phyloP scores from a whole-genome alignment of 1,139 yeast species.

The Candida freyschussii region DNA sequence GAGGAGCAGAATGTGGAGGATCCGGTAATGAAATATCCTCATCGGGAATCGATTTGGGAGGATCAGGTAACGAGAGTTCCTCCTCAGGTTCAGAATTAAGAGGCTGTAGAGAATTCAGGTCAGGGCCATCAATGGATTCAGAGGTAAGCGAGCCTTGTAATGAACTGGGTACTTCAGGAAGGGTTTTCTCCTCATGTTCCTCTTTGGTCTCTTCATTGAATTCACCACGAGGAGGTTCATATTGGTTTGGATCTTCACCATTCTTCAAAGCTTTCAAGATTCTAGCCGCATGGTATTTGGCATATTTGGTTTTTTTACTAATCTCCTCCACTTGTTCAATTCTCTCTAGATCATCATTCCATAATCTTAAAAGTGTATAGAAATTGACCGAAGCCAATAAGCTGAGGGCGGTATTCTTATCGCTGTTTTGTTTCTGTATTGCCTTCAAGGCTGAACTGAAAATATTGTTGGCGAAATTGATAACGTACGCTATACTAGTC shows the following conservation, averaged over 20 bases:
- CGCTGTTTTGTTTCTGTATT: constrained; percentile 34
- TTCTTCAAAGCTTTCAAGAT: constrained; percentile 41
- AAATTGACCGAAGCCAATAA: constrained; percentile 48
- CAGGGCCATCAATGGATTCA: too few relatives aligned
- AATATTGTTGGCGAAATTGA: constrained; percentile 56
- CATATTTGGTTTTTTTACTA: constrained; percentile 42
- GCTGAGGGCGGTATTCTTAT: constrained; percentile 39
- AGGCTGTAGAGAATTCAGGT: too few relatives aligned
- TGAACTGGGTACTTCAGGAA: constrained; percentile 3
- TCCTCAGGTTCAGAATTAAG: too few relatives aligned
- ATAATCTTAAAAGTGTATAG: constrained; percentile 40
- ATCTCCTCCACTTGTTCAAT: constrained; percentile 29
- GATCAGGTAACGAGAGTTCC: constrained; percentile 10
- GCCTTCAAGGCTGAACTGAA: constrained; percentile 51
- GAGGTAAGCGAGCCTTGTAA: too few relatives aligned
- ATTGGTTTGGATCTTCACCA: constrained; percentile 52
- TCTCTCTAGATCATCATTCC: constrained; percentile 33
- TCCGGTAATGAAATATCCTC: constrained; percentile 3
- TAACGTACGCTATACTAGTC: constrained; percentile 52
- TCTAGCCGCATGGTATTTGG: constrained; percentile 55
- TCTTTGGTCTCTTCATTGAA: constrained; percentile 8
- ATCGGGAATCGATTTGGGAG: constrained; percentile 13
- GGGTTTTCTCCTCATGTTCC: constrained; percentile 16
- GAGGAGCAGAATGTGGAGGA: too few relatives aligned
- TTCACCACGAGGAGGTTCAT: constrained; percentile 30